Percentiles rank a stretch among this genome's conserved stretches.
phyloP scores from a whole-genome alignment of 768 basidiomycete species.

The Tylopilus felleus region DNA sequence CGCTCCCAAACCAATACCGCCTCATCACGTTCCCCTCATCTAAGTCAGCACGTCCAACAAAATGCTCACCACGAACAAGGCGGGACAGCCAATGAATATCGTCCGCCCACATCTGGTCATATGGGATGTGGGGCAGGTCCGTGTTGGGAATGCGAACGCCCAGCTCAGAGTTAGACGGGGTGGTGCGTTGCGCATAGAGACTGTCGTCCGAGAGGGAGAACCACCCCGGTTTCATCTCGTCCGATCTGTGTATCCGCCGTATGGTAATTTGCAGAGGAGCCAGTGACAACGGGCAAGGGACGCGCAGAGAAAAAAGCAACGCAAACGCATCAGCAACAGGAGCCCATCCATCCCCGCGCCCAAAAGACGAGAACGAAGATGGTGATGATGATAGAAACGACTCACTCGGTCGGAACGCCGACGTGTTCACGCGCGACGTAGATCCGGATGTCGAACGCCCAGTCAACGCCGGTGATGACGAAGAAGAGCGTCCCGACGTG shows the following conservation, averaged over 20 bases:
- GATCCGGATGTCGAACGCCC: conserved; percentile 69
- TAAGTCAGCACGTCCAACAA: conserved; percentile 51
- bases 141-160: background rate
- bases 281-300: background rate
- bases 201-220: conserved; percentile 42
- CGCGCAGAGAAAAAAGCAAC: background rate
- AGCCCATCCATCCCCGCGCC: too few relatives aligned
- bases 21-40: conserved; percentile 81
- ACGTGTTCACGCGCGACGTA: conserved; percentile 61
- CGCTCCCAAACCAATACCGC: conserved; percentile 74
- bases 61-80: conserved; percentile 41
- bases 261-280: background rate
- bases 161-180: background rate
- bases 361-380: background rate
- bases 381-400: conserved; percentile 3
- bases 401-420: conserved; percentile 67
- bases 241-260: conserved; percentile 49
- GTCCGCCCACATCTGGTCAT: conserved; percentile 54
- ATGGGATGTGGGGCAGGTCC: conserved; percentile 51
- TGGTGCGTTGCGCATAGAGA: conserved; percentile 7
- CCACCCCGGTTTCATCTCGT: conserved; percentile 89
- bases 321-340: background rate
- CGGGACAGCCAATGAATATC: conserved; percentile 70
- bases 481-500: conserved; percentile 69
- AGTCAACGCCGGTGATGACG: conserved; percentile 47